These are phyloP conservation scores for Myxozyma vanderwaltii DNA, from an alignment of 805 yeast genomes.

Conservation along the genomic window DNA sequence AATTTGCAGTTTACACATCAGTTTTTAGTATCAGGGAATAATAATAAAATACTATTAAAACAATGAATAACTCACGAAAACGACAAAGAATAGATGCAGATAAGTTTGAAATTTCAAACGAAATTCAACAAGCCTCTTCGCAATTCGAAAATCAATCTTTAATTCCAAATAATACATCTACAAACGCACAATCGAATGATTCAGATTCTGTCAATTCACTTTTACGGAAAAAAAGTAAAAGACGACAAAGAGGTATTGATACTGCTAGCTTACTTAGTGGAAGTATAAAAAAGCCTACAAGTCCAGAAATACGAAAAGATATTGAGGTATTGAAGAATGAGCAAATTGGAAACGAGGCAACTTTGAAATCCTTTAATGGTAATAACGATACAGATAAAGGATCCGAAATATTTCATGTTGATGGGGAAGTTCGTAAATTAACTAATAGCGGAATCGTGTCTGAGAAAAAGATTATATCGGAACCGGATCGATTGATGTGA, in stretches of 20 bases:
- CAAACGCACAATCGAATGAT: background rate
- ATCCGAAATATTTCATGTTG: background rate
- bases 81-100: too few species aligned
- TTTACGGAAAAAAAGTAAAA: too few species aligned
- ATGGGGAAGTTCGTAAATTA: background rate
- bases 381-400: background rate
- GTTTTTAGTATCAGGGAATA: too few species aligned
- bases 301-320: background rate
- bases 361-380: background rate
- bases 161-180: too few species aligned
- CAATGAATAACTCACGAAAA: too few species aligned
- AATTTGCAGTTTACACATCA: too few species aligned
- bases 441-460: too few species aligned
- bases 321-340: background rate
- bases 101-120: too few species aligned
- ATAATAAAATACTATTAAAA: too few species aligned
- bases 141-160: too few species aligned
- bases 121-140: too few species aligned
- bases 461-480: too few species aligned
- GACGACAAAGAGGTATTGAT: slow-evolving; percentile 1
- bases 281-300: background rate
- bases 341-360: background rate
- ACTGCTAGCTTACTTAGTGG: background rate
- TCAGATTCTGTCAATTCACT: background rate
- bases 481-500: background rate